Evolutionary conservation across 2,329 filamentous ascomycete species (phyloP).

Genomic region (Zasmidium citrigriseum): DNA sequence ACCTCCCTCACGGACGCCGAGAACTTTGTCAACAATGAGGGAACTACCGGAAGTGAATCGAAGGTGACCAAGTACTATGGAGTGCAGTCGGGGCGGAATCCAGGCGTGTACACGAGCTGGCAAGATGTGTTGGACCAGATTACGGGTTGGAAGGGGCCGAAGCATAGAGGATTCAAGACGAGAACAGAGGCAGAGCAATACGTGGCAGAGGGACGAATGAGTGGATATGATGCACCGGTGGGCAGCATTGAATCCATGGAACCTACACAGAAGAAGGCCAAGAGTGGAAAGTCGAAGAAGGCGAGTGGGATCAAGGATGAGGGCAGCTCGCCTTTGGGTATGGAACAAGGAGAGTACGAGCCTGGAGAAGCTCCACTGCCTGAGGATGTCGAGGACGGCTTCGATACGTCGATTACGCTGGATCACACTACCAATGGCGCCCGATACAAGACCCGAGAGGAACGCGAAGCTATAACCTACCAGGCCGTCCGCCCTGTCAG

Average conservation of each 20-base stretch:
- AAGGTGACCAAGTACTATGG: conserved; percentile 57
- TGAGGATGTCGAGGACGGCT: conserved; percentile 59
- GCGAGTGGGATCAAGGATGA: conserved; percentile 27
- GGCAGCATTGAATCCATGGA: conserved; percentile 22
- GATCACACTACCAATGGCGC: conserved; percentile 56
- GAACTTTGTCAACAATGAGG: conserved; percentile 67
- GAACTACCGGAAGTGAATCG: conserved; percentile 14
- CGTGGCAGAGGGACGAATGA: conserved; percentile 49
- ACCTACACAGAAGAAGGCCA: conserved; percentile 40
- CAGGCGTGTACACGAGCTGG: conserved; percentile 69
- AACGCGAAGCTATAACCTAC: conserved; percentile 49
- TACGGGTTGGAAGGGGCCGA: conserved; percentile 67
- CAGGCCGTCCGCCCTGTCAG: conserved; percentile 44
- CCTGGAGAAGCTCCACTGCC: conserved; percentile 59
- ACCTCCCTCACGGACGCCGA: conserved; percentile 72
- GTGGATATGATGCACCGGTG: conserved; percentile 15
- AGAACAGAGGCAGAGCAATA: conserved; percentile 74
- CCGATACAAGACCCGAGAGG: conserved; percentile 56
- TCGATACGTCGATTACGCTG: conserved; percentile 60
- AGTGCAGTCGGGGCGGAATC: conserved; percentile 58
- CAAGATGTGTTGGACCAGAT: conserved; percentile 71
- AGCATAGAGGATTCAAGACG: conserved; percentile 52
- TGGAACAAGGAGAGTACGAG: conserved; percentile 42
- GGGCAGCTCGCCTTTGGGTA: conserved; percentile 10
- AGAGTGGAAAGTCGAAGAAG: conserved; percentile 45